Conservation (phyloP, 768 basidiomycete genomes). For the Pleurotus giganteus region DNA sequence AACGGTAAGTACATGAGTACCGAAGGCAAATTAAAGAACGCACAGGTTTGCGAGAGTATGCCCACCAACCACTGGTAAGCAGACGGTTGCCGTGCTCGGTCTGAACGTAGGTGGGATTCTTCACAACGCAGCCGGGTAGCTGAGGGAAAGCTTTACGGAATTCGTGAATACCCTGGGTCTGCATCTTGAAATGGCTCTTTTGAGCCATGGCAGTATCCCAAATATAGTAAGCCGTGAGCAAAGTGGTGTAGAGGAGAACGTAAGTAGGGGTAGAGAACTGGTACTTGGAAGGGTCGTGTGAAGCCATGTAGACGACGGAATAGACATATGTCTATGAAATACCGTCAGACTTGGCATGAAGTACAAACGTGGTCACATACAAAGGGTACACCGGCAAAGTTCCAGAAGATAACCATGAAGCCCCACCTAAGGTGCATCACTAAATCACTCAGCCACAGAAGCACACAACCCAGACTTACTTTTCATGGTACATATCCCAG, state of each 20-base stretch:
- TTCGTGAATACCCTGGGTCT: conserved; percentile 81
- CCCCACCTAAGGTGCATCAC: conserved; percentile 57
- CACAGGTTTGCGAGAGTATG: conserved; percentile 88
- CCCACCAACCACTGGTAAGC: conserved; percentile 93
- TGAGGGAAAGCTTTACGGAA: conserved; percentile 95
- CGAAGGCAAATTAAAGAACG: conserved; percentile 21
- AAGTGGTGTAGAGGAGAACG: conserved; percentile 67
- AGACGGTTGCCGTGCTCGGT: conserved; percentile 95
- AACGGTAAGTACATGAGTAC: background rate
- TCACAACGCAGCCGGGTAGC: conserved; percentile 74
- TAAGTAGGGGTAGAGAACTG: conserved; percentile 78
- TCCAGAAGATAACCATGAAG: conserved; percentile 99
- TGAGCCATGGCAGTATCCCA: conserved; percentile 97
- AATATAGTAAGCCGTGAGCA: conserved; percentile 84
- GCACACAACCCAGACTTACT: conserved; percentile 43
- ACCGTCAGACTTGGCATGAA: conserved; percentile 4
- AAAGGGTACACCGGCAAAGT: conserved; percentile 90
- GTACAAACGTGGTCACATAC: conserved; percentile 38
- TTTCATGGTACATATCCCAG: conserved; percentile 99
- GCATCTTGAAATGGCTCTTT: conserved; percentile 98
- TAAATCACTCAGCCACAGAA: conserved; percentile 6
- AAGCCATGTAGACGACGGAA: conserved; percentile 97
- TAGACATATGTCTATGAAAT: conserved; percentile 88
- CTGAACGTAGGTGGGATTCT: conserved; percentile 90
- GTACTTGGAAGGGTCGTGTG: conserved; percentile 85